A percentile compares a stretch with the other conserved stretches of the same genome.
Conservation (phyloP, 1,139 yeast species). For the Debaryomycetaceae sp. region DNA sequence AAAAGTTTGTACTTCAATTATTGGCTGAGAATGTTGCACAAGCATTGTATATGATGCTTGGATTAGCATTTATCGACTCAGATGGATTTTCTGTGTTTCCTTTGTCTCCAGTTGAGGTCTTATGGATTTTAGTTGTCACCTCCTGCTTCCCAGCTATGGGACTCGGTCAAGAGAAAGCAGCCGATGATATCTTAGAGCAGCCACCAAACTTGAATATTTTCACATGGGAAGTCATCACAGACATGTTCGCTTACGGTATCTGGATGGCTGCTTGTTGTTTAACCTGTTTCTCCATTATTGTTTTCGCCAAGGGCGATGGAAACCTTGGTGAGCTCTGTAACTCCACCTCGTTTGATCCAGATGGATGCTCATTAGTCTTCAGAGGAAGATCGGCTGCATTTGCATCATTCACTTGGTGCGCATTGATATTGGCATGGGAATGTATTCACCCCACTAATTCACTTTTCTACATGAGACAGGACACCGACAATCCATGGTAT, state of each 20-base stretch:
- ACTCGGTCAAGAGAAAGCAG: conserved; percentile 69
- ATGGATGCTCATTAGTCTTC: conserved; percentile 61
- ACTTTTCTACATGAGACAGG: conserved; percentile 72
- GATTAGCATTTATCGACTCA: conserved; percentile 64
- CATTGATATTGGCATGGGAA: conserved; percentile 86
- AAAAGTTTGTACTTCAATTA: conserved; percentile 76
- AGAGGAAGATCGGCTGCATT: conserved; percentile 79
- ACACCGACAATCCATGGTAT: conserved; percentile 56
- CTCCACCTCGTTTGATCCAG: conserved; percentile 12
- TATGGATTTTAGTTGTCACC: conserved; percentile 77
- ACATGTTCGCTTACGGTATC: conserved; percentile 72
- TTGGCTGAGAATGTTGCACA: conserved; percentile 79
- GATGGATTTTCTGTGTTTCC: conserved; percentile 69
- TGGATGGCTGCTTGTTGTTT: conserved; percentile 75
- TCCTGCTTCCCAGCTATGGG: conserved; percentile 88
- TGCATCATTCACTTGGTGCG: conserved; percentile 89
- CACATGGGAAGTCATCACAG: conserved; percentile 67
- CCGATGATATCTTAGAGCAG: conserved; percentile 60
- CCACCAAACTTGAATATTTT: conserved; percentile 67
- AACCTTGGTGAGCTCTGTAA: conserved; percentile 68
- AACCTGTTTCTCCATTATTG: conserved; percentile 60
- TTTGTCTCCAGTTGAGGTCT: conserved; percentile 72
- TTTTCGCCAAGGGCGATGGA: conserved; percentile 67
- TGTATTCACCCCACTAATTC: conserved; percentile 76
- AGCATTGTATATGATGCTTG: conserved; percentile 67